Conservation (phyloP, 768 basidiomycete genomes). For the Amanita brunnescens region DNA sequence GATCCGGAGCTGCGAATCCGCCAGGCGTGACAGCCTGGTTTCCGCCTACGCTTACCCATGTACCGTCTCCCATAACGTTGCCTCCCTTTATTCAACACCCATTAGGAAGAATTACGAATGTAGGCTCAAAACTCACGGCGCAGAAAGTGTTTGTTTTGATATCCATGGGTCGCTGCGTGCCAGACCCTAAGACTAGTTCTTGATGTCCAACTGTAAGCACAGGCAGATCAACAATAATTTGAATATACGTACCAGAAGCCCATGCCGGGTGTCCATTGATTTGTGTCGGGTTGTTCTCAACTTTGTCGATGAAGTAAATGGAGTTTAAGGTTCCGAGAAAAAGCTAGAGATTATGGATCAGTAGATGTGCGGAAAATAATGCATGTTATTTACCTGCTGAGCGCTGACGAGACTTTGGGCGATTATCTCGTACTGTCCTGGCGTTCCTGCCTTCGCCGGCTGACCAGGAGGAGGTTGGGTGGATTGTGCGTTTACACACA, state of each 20-base stretch:
- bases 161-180: slow-evolving; percentile 62
- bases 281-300: slow-evolving; percentile 58
- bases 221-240: background rate
- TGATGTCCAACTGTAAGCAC: background rate
- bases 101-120: background rate
- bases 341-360: slow-evolving; percentile 21
- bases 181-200: slow-evolving; percentile 51
- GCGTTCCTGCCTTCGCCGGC: slow-evolving; percentile 34
- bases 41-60: slow-evolving; percentile 76
- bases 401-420: slow-evolving; percentile 67
- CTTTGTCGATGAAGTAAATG: slow-evolving; percentile 68
- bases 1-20: slow-evolving; percentile 36
- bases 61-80: slow-evolving; percentile 65
- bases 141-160: slow-evolving; percentile 76
- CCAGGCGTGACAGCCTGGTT: slow-evolving; percentile 60
- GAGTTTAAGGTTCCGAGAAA: slow-evolving; percentile 42
- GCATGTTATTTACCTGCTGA: slow-evolving; percentile 57
- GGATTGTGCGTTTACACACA: slow-evolving; percentile 18
- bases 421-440: slow-evolving; percentile 57
- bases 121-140: slow-evolving; percentile 35
- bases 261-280: slow-evolving; percentile 67
- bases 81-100: slow-evolving; percentile 29
- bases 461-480: slow-evolving; percentile 39
- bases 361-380: background rate
- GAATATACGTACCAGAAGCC: slow-evolving; percentile 48